Evolutionary conservation across 176 grass and related monocot species (phyloP).

Genomic region (maize (Zea mays)): DNA sequence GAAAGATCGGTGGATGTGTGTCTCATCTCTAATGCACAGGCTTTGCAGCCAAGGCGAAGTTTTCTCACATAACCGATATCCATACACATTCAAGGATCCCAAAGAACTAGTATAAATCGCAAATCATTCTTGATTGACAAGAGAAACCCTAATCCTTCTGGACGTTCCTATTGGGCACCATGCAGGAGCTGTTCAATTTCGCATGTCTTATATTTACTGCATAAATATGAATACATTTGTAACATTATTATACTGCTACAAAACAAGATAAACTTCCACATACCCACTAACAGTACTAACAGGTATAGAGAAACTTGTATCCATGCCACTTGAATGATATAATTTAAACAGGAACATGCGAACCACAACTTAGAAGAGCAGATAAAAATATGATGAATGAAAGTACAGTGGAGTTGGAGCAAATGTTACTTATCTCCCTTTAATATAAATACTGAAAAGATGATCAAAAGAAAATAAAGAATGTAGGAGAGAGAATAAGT

Average conservation of each 20-base stretch:
- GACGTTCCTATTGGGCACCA: neutral
- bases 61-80: neutral
- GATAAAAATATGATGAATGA: constrained; percentile 9
- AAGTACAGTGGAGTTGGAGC: neutral
- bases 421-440: neutral
- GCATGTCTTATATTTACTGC: neutral
- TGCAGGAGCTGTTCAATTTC: neutral
- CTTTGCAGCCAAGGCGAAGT: constrained; percentile 12
- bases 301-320: neutral
- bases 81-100: neutral
- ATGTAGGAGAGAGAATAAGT: neutral
- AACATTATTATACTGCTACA: neutral
- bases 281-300: neutral
- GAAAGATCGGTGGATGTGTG: constrained; percentile 9
- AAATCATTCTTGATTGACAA: constrained; percentile 16
- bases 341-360: neutral
- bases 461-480: constrained; percentile 19
- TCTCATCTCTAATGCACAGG: neutral
- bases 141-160: neutral
- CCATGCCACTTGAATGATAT: neutral
- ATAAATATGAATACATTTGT: neutral
- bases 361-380: neutral
- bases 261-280: neutral
- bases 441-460: constrained; percentile 13
- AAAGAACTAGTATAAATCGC: constrained; percentile 1